Evolutionary conservation across 1,284 basidiomycete species (phyloP), one percentile per base, ranked within the genome.

Genomic region (Irpex sp.): DNA sequence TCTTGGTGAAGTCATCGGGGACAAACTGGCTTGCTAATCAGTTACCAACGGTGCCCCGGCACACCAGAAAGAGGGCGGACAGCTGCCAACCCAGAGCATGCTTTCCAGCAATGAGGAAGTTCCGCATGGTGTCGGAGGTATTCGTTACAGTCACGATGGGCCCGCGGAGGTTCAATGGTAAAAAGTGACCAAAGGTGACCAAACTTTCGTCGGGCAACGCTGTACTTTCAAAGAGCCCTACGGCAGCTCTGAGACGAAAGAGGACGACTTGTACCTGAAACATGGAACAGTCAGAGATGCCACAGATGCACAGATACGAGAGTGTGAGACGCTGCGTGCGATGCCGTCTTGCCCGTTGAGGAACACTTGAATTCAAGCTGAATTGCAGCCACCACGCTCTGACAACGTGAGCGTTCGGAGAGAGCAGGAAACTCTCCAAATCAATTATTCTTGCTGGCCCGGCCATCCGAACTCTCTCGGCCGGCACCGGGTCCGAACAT

Each of bases 1-100:
- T 21, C 35, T 31, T 43, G 58, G 63, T 61, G 63, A 59, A 59
- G 61, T 65, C 63, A 62, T 65, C 58, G 60, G 15, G 15, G 8
- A 43, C 39, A 59, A 57, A 47, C n/a, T 56, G 53, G 53, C 53
- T 55, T 55, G 53, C 53, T 55, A 35, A 55, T 31, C 53, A 35
- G 21, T 15, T 35, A 36, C 53, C 53, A 5, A 35, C 53, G 21
- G 26, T 9, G 11, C 31, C 19, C 21, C 8, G 2, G 53, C 53
- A 43, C 39, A 9, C 39, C 39, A 43, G 39, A 11, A 43, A 43
- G 39, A 35, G 53, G 33, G 15, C 7, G 53, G 17, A 33, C 53
- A 55, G 11, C 53, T 33, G 31, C 53, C 6, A 55, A 21, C 33
- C 53, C 6, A 21, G 11, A 55, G 19, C 33, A 11, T 7, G 7